Evolutionary conservation across 345 rosid species (phyloP).

Genomic region (Gossypium arboreum): DNA sequence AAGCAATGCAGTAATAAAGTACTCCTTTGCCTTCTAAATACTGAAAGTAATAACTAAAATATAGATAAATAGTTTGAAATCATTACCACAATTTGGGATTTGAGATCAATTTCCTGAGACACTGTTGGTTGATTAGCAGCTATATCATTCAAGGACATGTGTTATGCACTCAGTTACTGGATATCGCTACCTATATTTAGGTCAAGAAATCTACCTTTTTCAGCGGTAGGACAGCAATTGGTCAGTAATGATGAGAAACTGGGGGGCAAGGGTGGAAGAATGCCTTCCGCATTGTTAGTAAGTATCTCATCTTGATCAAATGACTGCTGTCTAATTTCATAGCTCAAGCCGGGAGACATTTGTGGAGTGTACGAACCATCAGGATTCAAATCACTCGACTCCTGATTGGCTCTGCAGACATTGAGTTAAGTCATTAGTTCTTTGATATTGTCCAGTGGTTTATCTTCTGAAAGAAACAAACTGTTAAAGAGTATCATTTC

Average conservation of each 20-base stretch:
- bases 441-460: neutral
- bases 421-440: neutral
- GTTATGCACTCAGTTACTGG: slow-evolving; percentile 14
- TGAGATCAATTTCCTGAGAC: slow-evolving; percentile 45
- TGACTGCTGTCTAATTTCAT: slow-evolving; percentile 39
- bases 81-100: slow-evolving; percentile 70
- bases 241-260: slow-evolving; percentile 72
- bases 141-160: slow-evolving; percentile 22
- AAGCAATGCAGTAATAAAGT: neutral
- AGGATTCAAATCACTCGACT: slow-evolving; percentile 24
- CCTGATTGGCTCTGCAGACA: slow-evolving; percentile 41
- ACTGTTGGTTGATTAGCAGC: slow-evolving; percentile 31
- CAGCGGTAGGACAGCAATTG: slow-evolving; percentile 45
- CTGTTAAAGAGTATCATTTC: neutral
- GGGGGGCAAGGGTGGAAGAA: slow-evolving; percentile 51
- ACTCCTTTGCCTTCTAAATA: neutral
- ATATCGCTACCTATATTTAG: slow-evolving; percentile 8
- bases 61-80: neutral
- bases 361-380: slow-evolving; percentile 29
- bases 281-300: slow-evolving; percentile 24
- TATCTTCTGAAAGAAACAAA: slow-evolving; percentile 9
- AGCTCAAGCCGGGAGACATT: slow-evolving; percentile 30
- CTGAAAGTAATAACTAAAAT: neutral
- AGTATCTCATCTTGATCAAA: slow-evolving; percentile 23
- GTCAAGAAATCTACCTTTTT: slow-evolving; percentile 41